phyloP scores from a whole-genome alignment of 225 moss, liverwort and hornwort genomes.

The Pleurozium schreberi region DNA sequence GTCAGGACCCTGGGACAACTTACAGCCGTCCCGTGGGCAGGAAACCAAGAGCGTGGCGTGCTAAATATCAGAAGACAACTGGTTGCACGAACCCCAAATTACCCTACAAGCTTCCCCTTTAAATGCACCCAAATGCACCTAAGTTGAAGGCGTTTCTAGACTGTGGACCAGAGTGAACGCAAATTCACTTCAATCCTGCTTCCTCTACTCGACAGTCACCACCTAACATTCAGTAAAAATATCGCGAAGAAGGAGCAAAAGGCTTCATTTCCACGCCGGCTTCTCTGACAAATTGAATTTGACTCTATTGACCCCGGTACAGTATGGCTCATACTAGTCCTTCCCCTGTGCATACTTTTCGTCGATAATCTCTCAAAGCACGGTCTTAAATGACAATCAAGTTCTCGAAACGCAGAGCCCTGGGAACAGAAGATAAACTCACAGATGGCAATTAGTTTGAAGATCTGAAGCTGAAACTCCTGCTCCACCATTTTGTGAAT shows the following conservation, averaged over 20 bases:
- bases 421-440: conserved; percentile 9
- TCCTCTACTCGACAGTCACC: not conserved
- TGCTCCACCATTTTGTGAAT: conserved; percentile 60
- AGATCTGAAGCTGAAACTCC: conserved; percentile 81
- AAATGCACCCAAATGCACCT: not conserved
- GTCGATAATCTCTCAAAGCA: not conserved
- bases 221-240: not conserved
- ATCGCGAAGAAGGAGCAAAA: not conserved
- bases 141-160: not conserved
- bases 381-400: not conserved
- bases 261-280: not conserved
- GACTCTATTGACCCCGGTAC: not conserved
- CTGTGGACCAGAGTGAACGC: not conserved
- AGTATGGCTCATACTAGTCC: not conserved
- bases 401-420: not conserved
- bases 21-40: not conserved
- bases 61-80: not conserved
- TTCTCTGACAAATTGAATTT: not conserved
- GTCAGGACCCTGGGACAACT: not conserved
- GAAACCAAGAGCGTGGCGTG: not conserved
- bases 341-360: not conserved
- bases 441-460: conserved; percentile 93
- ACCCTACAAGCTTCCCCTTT: no score
- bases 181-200: not conserved
- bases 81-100: not conserved